Evolutionary conservation across 2,329 filamentous ascomycete genomes (phyloP).

Genomic region (Pseudofabraea citricarpa): DNA sequence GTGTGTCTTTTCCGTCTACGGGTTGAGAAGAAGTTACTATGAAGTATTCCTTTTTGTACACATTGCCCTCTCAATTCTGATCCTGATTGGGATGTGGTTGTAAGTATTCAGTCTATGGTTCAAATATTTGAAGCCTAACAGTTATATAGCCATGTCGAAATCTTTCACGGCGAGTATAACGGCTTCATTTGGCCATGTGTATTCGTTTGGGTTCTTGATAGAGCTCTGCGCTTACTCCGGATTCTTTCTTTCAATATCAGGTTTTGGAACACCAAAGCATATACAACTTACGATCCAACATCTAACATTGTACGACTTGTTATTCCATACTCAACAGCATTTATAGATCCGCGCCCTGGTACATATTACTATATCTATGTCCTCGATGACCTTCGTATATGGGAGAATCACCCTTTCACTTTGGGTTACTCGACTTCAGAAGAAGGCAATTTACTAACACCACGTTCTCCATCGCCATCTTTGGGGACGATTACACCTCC

Average conservation of each 20-base stretch:
- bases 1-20: slow-evolving; percentile 37
- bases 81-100: slow-evolving; percentile 27
- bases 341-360: slow-evolving; percentile 33
- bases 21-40: slow-evolving; percentile 32
- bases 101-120: slow-evolving; percentile 2
- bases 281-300: slow-evolving; percentile 30
- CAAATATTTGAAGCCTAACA: neutral
- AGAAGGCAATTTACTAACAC: neutral
- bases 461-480: neutral
- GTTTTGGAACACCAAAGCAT: slow-evolving; percentile 28
- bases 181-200: slow-evolving; percentile 1
- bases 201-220: slow-evolving; percentile 42
- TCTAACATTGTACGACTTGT: slow-evolving; percentile 38
- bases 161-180: neutral
- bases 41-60: slow-evolving; percentile 46
- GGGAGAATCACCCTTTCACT: slow-evolving; percentile 48
- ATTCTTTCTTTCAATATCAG: slow-evolving; percentile 35
- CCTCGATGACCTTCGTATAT: slow-evolving; percentile 34
- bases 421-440: slow-evolving; percentile 29
- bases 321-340: slow-evolving; percentile 30
- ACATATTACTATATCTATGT: slow-evolving; percentile 42
- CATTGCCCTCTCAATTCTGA: slow-evolving; percentile 44
- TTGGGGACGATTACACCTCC: neutral
- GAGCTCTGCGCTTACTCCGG: slow-evolving; percentile 36
- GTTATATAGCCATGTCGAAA: slow-evolving; percentile 7